These are phyloP conservation scores for Monosiga brevicollis DNA, from an alignment of 78 protist species.

Conservation along the genomic window DNA sequence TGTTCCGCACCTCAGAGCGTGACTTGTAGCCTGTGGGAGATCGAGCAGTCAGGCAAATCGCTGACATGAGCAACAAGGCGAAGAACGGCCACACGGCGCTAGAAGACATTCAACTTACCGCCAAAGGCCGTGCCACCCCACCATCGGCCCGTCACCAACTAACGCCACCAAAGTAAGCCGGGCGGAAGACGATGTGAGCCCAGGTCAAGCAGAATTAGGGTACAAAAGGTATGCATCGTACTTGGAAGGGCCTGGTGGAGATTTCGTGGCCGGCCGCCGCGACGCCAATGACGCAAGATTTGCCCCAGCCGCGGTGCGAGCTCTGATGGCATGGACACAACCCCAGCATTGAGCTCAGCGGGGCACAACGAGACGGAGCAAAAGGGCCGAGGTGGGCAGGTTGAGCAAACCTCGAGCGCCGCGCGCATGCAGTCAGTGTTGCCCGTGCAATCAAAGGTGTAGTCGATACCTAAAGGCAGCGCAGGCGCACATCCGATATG, in stretches of 20 bases:
- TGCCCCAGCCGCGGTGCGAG: conserved; percentile 50
- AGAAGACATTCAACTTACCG: no score
- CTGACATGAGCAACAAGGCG: no score
- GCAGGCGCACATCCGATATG: background rate
- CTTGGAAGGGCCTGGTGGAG: conserved; percentile 66
- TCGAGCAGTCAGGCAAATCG: no score
- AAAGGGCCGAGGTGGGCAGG: conserved; percentile 47
- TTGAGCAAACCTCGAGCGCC: conserved; percentile 73
- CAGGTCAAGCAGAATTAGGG: background rate
- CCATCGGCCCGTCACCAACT: conserved; percentile 75
- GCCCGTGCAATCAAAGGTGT: conserved; percentile 87
- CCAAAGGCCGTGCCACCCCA: conserved; percentile 71
- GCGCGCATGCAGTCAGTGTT: conserved; percentile 70
- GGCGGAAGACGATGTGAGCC: background rate
- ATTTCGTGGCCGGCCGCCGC: conserved; percentile 79
- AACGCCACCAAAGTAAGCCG: background rate
- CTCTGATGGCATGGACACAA: background rate
- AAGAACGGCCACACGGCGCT: no score
- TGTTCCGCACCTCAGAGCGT: no score
- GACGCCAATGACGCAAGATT: conserved; percentile 41
- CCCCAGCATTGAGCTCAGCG: background rate
- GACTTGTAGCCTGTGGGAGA: no score
- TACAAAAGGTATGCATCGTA: background rate
- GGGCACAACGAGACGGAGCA: background rate
- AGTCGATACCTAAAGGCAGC: conserved; percentile 63